These are phyloP conservation scores for Ascobolus immersus DNA, from an alignment of 495 filamentous ascomycete genomes.

Conservation along the genomic window DNA sequence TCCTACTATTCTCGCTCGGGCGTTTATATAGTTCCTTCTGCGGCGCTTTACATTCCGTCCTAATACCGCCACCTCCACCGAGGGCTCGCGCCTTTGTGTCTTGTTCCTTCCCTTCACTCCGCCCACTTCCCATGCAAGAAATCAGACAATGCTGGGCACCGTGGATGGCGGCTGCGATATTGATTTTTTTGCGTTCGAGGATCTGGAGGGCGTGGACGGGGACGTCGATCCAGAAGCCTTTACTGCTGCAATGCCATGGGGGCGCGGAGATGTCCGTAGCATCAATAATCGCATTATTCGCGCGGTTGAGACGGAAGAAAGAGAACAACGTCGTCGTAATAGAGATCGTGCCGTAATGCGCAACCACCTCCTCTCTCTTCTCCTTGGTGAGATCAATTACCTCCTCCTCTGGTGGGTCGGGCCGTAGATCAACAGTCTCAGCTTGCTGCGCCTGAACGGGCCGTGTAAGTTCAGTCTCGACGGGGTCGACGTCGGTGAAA, in stretches of 20 bases:
- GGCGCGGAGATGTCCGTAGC: slow-evolving; percentile 84
- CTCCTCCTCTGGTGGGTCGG: background rate
- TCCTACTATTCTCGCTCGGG: slow-evolving; percentile 45
- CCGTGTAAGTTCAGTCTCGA: slow-evolving; percentile 61
- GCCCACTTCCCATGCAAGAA: slow-evolving; percentile 64
- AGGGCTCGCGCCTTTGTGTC: no score
- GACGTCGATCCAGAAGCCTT: slow-evolving; percentile 93
- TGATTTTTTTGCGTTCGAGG: slow-evolving; percentile 40
- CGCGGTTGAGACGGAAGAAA: slow-evolving; percentile 78
- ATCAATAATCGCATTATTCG: slow-evolving; percentile 56
- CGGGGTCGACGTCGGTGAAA: background rate
- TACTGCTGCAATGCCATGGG: slow-evolving; percentile 55
- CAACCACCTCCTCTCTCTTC: slow-evolving; percentile 21
- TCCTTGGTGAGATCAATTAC: slow-evolving; percentile 29
- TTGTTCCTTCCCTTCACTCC: slow-evolving; percentile 57
- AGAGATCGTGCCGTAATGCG: slow-evolving; percentile 45
- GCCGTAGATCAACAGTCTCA: background rate
- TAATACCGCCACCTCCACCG: no score
- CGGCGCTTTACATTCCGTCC: slow-evolving; percentile 71
- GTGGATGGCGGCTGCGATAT: slow-evolving; percentile 76
- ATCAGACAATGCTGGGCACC: slow-evolving; percentile 85
- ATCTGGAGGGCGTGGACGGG: slow-evolving; percentile 56
- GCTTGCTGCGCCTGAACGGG: slow-evolving; percentile 20
- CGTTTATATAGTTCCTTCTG: slow-evolving; percentile 57
- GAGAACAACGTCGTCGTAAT: slow-evolving; percentile 75